Conservation (phyloP, 106 monocot genomes). For the Dactylorhiza incarnata region DNA sequence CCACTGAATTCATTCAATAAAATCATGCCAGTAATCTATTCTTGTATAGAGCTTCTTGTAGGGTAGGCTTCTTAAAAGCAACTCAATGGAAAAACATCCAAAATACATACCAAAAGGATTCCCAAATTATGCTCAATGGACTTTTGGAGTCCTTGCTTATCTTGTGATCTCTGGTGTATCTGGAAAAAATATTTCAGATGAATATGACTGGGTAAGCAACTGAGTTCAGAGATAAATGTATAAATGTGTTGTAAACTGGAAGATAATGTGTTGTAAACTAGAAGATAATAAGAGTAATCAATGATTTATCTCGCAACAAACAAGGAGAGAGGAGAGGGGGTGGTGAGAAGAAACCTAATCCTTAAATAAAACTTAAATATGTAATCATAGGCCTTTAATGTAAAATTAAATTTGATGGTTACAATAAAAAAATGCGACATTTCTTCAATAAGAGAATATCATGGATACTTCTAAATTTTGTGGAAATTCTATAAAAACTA, state of each 20-base stretch:
- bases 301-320: neutral
- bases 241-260: neutral
- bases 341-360: neutral
- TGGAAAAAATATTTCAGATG: constrained; percentile 13
- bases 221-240: neutral
- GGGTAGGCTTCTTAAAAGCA: neutral
- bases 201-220: neutral
- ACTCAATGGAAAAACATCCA: neutral
- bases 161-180: constrained; percentile 54
- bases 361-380: neutral
- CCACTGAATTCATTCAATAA: neutral
- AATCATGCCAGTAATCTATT: neutral
- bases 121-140: constrained; percentile 74
- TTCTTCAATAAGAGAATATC: neutral
- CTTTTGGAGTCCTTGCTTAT: constrained; percentile 16
- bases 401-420: neutral
- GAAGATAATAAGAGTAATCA: neutral
- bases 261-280: neutral
- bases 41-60: neutral
- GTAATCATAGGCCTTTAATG: neutral
- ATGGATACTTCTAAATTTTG: neutral
- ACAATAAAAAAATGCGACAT: neutral
- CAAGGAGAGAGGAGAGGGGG: too few relatives aligned
- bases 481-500: neutral
- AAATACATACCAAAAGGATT: constrained; percentile 62